Conservation (phyloP, 108 stramenopile genomes). For the Epithemia pelagica region DNA sequence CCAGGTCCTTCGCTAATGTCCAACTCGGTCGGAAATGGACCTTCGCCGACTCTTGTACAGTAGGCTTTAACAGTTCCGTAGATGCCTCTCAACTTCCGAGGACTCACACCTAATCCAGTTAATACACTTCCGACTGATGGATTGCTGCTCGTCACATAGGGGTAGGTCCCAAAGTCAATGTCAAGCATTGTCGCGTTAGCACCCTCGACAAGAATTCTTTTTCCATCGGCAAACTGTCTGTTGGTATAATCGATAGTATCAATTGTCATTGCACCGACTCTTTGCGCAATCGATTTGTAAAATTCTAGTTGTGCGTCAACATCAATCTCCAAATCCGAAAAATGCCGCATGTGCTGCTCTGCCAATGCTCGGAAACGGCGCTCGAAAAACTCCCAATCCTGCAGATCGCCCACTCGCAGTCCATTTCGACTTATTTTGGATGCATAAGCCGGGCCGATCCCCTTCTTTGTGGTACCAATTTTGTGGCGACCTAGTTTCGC, state of each 20-base stretch:
- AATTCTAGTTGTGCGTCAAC: slow-evolving; percentile 83
- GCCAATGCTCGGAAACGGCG: slow-evolving; percentile 79
- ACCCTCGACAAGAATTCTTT: slow-evolving; percentile 95
- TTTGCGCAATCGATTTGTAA: slow-evolving; percentile 69
- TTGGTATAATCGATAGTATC: slow-evolving; percentile 93
- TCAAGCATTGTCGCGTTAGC: slow-evolving; percentile 99
- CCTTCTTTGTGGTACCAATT: slow-evolving; percentile 96
- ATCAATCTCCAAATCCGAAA: slow-evolving; percentile 83
- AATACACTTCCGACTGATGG: slow-evolving; percentile 93
- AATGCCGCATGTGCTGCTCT: slow-evolving; percentile 60
- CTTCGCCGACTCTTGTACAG: slow-evolving; percentile 99
- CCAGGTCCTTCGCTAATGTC: slow-evolving; percentile 58
- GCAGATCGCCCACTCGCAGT: slow-evolving; percentile 93
- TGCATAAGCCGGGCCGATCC: slow-evolving; percentile 98
- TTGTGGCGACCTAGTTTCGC: slow-evolving; percentile 78
- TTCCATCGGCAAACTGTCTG: slow-evolving; percentile 73
- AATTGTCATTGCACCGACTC: slow-evolving; percentile 68
- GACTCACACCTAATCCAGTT: slow-evolving; percentile 96
- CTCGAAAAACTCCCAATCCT: slow-evolving; percentile 82
- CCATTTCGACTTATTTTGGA: slow-evolving; percentile 96
- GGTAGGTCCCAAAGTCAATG: slow-evolving; percentile 99
- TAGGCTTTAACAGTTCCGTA: slow-evolving; percentile 98
- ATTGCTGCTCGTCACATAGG: slow-evolving; percentile 95
- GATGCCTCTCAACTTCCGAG: slow-evolving; percentile 88
- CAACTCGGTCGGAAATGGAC: slow-evolving; percentile 98